These are phyloP conservation scores for Corchorus capsularis DNA, from an alignment of 345 rosid genomes.

Conservation along the genomic window DNA sequence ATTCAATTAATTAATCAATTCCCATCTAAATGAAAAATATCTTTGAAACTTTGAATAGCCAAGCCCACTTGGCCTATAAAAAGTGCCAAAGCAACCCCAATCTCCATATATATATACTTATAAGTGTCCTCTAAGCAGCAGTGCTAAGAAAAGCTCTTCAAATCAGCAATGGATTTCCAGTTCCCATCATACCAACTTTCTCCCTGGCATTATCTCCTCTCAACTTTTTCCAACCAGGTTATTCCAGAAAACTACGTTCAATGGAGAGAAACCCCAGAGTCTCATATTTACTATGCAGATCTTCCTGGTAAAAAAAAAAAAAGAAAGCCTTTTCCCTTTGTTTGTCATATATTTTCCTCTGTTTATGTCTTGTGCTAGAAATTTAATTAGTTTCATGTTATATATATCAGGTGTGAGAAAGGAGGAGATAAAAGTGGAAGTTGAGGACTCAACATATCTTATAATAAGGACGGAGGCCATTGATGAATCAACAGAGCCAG, in stretches of 20 bases:
- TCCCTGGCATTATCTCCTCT: slow-evolving; percentile 48
- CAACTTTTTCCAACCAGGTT: slow-evolving; percentile 30
- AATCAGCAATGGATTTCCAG: slow-evolving; percentile 45
- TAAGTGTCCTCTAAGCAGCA: not conserved
- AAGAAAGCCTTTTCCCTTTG: no score
- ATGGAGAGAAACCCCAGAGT: slow-evolving; percentile 69
- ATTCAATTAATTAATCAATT: not conserved
- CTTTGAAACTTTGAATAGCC: slow-evolving; percentile 7
- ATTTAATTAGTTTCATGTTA: not conserved
- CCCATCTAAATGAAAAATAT: not conserved
- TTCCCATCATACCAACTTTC: slow-evolving; percentile 34
- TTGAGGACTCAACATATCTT: slow-evolving; percentile 70
- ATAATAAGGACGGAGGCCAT: slow-evolving; percentile 58
- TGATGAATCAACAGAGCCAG: slow-evolving; percentile 40
- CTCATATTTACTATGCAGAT: slow-evolving; percentile 70
- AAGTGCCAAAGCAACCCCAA: not conserved
- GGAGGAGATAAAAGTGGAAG: slow-evolving; percentile 73
- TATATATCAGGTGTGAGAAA: slow-evolving; percentile 60
- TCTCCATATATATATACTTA: not conserved
- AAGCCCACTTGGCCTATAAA: slow-evolving; percentile 10
- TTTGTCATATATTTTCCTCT: not conserved
- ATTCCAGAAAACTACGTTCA: slow-evolving; percentile 56
- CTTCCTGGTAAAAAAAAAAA: slow-evolving; percentile 51
- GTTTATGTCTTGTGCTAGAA: not conserved
- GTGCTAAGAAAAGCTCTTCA: not conserved